phyloP scores from a whole-genome alignment of 2,329 filamentous ascomycete species.

The Aaosphaeria pasadenensis region DNA sequence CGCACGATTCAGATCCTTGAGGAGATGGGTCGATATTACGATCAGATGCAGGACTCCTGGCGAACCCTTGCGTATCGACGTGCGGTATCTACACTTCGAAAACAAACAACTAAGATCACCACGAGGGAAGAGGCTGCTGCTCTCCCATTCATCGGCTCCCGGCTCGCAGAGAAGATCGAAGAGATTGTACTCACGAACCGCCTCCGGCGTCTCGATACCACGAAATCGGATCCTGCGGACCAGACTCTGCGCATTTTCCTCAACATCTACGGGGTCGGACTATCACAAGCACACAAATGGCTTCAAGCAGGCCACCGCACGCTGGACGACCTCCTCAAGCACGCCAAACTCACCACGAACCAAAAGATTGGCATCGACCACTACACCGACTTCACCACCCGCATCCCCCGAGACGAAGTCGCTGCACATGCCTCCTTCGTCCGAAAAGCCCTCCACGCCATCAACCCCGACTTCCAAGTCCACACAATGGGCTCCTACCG shows the following conservation, averaged over 20 bases:
- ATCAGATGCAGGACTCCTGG: conserved; percentile 73
- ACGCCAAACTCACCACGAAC: conserved; percentile 61
- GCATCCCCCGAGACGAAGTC: conserved; percentile 77
- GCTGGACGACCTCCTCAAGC: conserved; percentile 65
- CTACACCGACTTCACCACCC: conserved; percentile 73
- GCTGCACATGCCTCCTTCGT: conserved; percentile 66
- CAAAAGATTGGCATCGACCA: conserved; percentile 76
- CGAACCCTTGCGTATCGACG: conserved; percentile 72
- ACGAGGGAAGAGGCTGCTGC: conserved; percentile 67
- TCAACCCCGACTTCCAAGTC: conserved; percentile 65
- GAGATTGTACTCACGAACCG: conserved; percentile 77
- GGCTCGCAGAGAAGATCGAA: conserved; percentile 81
- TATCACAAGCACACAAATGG: conserved; percentile 70
- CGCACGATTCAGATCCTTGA: conserved; percentile 74
- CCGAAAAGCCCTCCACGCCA: conserved; percentile 51
- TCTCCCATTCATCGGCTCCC: conserved; percentile 67
- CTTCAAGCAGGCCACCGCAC: conserved; percentile 71
- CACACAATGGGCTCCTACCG: conserved; percentile 84
- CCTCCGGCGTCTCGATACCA: conserved; percentile 69
- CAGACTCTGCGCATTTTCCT: conserved; percentile 66
- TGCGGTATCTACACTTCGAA: conserved; percentile 69
- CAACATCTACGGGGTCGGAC: conserved; percentile 75
- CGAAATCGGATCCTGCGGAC: conserved; percentile 65
- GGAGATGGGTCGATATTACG: conserved; percentile 77
- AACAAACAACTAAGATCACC: conserved; percentile 60